Evolutionary conservation across 495 filamentous ascomycete species (phyloP).

Genomic region (Aspergillus cristatus): DNA sequence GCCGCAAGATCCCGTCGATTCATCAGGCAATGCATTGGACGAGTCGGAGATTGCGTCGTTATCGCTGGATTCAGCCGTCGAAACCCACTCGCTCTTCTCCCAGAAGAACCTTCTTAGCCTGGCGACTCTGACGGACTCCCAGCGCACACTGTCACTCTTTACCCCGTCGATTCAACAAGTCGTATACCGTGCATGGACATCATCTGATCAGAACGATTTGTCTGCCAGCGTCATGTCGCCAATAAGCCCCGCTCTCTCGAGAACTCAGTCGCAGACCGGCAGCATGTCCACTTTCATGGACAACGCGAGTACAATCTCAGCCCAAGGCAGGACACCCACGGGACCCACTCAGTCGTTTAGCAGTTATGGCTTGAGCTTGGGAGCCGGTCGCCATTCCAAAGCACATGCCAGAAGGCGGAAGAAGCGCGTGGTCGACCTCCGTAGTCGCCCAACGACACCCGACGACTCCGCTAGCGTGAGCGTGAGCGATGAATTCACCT

Average conservation of each 20-base stretch:
- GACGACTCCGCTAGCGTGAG: conserved; percentile 38
- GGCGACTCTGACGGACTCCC: conserved; percentile 66
- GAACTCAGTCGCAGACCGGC: conserved; percentile 54
- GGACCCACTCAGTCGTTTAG: conserved; percentile 22
- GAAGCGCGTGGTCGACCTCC: conserved; percentile 86
- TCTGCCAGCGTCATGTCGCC: conserved; percentile 45
- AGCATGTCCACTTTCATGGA: conserved; percentile 47
- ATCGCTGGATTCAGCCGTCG: conserved; percentile 63
- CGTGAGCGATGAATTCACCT: conserved; percentile 40
- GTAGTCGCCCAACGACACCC: conserved; percentile 49
- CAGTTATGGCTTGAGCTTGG: conserved; percentile 53
- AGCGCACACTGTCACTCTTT: conserved; percentile 78
- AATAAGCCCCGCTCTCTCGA: conserved; percentile 42
- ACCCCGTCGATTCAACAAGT: conserved; percentile 76
- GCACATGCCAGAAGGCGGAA: conserved; percentile 70
- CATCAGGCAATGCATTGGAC: conserved; percentile 65
- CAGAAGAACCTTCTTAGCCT: conserved; percentile 80
- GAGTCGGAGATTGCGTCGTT: conserved; percentile 63
- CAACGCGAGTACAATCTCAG: conserved; percentile 32
- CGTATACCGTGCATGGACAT: conserved; percentile 86
- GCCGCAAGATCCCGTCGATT: conserved; percentile 67
- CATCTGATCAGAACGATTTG: conserved; percentile 59
- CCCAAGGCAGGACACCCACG: conserved; percentile 29
- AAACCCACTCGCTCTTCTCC: conserved; percentile 76
- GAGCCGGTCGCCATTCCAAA: conserved; percentile 55